Evolutionary conservation across 202 grass and related monocot species (phyloP).

Genomic region (Schoenoplectus triqueter): DNA sequence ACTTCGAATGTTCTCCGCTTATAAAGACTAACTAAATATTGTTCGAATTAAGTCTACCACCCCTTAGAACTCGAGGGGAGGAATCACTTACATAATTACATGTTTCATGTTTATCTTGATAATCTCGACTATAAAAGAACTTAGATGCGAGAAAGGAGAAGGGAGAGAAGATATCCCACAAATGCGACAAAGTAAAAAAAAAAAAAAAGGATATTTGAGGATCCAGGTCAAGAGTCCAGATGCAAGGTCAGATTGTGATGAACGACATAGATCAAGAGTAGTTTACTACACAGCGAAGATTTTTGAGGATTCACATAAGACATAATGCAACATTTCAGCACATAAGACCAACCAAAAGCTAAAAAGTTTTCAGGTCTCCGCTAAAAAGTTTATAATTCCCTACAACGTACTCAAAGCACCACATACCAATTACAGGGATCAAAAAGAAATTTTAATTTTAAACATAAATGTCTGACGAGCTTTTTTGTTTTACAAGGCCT

Average conservation of each 20-base stretch:
- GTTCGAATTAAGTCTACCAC: too few relatives aligned
- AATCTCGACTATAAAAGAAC: neutral
- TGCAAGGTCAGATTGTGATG: neutral
- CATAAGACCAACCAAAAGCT: neutral
- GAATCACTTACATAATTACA: too few relatives aligned
- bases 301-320: neutral
- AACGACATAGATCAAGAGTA: neutral
- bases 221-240: neutral
- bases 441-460: neutral
- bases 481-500: constrained; percentile 44
- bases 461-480: neutral
- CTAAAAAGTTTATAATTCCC: neutral
- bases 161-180: too few relatives aligned
- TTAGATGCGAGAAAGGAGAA: neutral
- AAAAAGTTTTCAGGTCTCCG: neutral
- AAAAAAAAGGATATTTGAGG: neutral
- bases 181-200: too few relatives aligned
- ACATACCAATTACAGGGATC: neutral
- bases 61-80: too few relatives aligned
- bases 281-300: neutral
- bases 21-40: too few relatives aligned
- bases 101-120: too few relatives aligned
- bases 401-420: constrained; percentile 14
- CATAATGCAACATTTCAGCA: neutral
- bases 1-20: too few relatives aligned